These are phyloP conservation scores for Cryptomeria japonica DNA, from an alignment of 75 land plant species.

Conservation along the genomic window DNA sequence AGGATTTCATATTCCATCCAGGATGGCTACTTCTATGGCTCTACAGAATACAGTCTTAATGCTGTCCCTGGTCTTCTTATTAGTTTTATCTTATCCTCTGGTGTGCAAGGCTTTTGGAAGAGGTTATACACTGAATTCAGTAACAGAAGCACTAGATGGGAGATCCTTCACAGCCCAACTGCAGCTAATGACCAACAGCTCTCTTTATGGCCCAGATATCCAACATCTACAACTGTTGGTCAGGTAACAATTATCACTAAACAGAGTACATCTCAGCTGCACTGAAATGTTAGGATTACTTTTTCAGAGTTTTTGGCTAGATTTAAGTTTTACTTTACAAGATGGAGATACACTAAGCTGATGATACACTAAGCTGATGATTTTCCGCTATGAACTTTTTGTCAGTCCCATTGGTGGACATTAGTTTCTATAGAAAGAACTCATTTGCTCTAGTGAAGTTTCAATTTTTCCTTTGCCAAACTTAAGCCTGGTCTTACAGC, in stretches of 20 bases:
- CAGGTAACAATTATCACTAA: constrained; percentile 12
- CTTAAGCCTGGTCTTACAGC: neutral
- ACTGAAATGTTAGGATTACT: neutral
- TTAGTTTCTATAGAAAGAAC: too few relatives aligned
- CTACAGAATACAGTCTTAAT: too few relatives aligned
- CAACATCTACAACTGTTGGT: constrained; percentile 29
- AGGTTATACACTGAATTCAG: constrained; percentile 18
- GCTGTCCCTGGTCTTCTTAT: too few relatives aligned
- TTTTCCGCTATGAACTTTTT: too few relatives aligned
- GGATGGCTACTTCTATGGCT: too few relatives aligned
- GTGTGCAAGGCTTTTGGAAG: neutral
- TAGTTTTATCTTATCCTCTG: neutral
- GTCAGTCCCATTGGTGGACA: too few relatives aligned
- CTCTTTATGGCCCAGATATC: constrained; percentile 39
- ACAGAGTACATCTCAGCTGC: neutral
- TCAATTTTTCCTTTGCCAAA: too few relatives aligned
- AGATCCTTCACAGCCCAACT: constrained; percentile 21
- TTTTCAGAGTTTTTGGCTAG: neutral
- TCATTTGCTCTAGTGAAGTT: neutral
- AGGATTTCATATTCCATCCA: too few relatives aligned
- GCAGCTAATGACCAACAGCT: constrained; percentile 13
- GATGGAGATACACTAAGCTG: too few relatives aligned
- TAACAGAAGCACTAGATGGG: constrained; percentile 2
- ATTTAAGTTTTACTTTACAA: neutral
- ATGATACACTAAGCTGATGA: too few relatives aligned